Evolutionary conservation across 495 filamentous ascomycete species (phyloP).

Genomic region (Xylaria venustula): DNA sequence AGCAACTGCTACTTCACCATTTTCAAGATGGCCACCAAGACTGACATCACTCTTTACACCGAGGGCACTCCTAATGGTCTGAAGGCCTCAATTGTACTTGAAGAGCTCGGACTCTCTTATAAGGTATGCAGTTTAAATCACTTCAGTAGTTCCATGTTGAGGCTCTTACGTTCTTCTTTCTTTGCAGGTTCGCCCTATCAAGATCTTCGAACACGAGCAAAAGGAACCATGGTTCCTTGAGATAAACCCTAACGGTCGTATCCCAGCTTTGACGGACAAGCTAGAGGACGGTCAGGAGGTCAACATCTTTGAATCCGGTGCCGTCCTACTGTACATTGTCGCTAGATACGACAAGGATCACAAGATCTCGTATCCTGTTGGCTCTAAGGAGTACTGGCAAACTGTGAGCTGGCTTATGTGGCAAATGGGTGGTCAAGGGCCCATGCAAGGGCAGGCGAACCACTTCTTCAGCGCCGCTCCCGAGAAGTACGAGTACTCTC

Average conservation of each 20-base stretch:
- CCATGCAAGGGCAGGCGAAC: constrained; percentile 79
- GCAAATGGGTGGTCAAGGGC: constrained; percentile 67
- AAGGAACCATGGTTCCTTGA: not conserved
- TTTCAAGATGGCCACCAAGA: too few species aligned
- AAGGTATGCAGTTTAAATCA: too few species aligned
- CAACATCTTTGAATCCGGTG: not conserved
- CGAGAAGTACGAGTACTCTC: constrained; percentile 67
- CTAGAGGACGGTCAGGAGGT: constrained; percentile 2
- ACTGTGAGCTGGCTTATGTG: constrained; percentile 42
- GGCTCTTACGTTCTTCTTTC: not conserved
- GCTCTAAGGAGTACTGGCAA: constrained; percentile 28
- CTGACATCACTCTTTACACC: too few species aligned
- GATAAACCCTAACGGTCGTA: constrained; percentile 2
- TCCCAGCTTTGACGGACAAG: not conserved
- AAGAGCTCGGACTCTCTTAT: too few species aligned
- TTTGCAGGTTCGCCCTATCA: not conserved
- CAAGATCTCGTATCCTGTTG: constrained; percentile 9
- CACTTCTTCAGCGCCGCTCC: constrained; percentile 74
- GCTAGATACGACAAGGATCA: not conserved
- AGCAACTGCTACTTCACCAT: too few species aligned
- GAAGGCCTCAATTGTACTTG: too few species aligned
- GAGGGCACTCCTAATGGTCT: too few species aligned
- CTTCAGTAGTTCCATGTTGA: too few species aligned
- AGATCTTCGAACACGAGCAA: not conserved
- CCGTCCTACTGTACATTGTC: not conserved